These are phyloP conservation scores for Xylariaceae sp. DNA, from an alignment of 2,329 filamentous ascomycete species.

Conservation along the genomic window DNA sequence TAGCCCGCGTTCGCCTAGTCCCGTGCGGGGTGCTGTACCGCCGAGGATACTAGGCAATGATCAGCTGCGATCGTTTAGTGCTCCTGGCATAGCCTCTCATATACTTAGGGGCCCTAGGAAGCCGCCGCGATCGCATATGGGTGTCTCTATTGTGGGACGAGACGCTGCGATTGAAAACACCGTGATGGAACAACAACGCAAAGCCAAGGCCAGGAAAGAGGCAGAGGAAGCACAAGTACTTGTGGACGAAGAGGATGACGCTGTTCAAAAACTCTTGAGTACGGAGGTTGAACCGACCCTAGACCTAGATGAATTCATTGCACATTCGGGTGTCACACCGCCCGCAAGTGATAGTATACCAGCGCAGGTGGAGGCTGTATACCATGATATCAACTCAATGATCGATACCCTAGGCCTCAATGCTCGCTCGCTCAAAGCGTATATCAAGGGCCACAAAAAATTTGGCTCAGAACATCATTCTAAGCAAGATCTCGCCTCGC, in stretches of 20 bases:
- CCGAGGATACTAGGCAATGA: conserved; percentile 56
- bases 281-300: conserved; percentile 67
- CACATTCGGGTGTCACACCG: conserved; percentile 60
- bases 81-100: conserved; percentile 64
- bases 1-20: conserved; percentile 77
- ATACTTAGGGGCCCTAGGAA: conserved; percentile 51
- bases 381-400: conserved; percentile 90
- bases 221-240: conserved; percentile 63
- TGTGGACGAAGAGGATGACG: conserved; percentile 72
- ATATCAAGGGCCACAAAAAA: conserved; percentile 71
- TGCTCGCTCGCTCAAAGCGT: conserved; percentile 67
- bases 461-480: conserved; percentile 59
- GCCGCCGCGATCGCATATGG: conserved; percentile 43
- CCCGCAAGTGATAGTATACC: conserved; percentile 63
- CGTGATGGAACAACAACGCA: conserved; percentile 57
- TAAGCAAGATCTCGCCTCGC: conserved; percentile 71
- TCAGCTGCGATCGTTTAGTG: conserved; percentile 62
- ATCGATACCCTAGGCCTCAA: conserved; percentile 91
- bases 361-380: conserved; percentile 69
- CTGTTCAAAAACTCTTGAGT: conserved; percentile 66
- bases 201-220: conserved; percentile 59
- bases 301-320: conserved; percentile 71
- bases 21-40: conserved; percentile 65
- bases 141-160: conserved; percentile 48
- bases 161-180: conserved; percentile 50